Evolutionary conservation across 2,329 filamentous ascomycete genomes (phyloP).

Genomic region (Phaeophleospora eucalypticola): DNA sequence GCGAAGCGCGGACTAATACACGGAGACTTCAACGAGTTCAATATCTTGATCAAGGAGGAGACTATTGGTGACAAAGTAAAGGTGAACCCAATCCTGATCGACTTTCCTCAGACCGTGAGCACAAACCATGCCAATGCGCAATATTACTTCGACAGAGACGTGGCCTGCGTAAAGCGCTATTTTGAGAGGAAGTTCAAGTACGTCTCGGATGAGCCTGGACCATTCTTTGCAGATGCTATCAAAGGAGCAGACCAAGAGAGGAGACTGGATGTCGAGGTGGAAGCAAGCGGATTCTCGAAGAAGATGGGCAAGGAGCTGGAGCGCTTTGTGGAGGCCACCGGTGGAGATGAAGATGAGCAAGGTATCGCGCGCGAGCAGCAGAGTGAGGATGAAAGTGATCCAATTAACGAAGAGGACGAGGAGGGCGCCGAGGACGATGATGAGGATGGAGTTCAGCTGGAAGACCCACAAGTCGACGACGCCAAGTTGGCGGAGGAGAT

Average conservation of each 20-base stretch:
- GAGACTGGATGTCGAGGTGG: conserved; percentile 79
- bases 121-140: conserved; percentile 91
- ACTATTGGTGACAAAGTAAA: conserved; percentile 37
- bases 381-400: conserved; percentile 34
- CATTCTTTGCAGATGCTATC: conserved; percentile 78
- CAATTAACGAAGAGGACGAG: conserved; percentile 11
- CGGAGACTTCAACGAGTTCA: conserved; percentile 99
- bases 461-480: conserved; percentile 17
- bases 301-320: conserved; percentile 96
- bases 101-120: conserved; percentile 97
- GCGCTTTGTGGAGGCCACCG: conserved; percentile 72
- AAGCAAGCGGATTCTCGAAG: conserved; percentile 91
- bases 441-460: conserved; percentile 5
- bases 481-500: conserved; percentile 24
- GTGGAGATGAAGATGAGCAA: conserved; percentile 46
- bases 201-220: conserved; percentile 72
- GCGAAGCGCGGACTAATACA: conserved; percentile 88
- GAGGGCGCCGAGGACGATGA: conserved; percentile 15
- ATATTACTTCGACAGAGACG: conserved; percentile 96
- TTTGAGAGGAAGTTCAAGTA: conserved; percentile 89
- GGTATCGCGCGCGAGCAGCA: conserved; percentile 37
- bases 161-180: conserved; percentile 91
- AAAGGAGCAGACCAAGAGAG: conserved; percentile 65
- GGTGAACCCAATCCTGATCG: conserved; percentile 80
- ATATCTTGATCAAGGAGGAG: conserved; percentile 83